Evolutionary conservation across 2,329 filamentous ascomycete genomes (phyloP), one percentile per base, ranked within the genome.

Genomic region (Microascus cirrosus): DNA sequence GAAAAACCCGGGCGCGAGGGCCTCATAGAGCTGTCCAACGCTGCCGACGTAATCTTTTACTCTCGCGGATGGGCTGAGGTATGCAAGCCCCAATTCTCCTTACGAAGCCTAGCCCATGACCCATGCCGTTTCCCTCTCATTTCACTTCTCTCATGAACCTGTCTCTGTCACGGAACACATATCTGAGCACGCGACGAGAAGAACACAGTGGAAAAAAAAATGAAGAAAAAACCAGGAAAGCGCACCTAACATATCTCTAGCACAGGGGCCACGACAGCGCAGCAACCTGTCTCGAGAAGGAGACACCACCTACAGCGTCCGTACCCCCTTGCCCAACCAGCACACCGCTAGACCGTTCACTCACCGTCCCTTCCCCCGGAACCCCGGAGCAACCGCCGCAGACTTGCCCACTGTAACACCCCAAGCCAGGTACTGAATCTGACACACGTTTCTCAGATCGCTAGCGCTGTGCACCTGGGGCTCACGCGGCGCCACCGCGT

Each of bases 41-140:
- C 79, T 63, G 86, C 85, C 25, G 83, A 90, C 65, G 78, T 88
- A 20, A 81, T 90, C n/a, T 89, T 90, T 67, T 90, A 86, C 70
- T 88, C 86, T 13, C 81, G 78, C 64, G 77, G 75, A 55, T 90
- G 87, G 86, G 86, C 86, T 60, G 78, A 85, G 73, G 85, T 86
- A 70, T 22, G 22, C 70, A 22, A 10, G 12, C 32, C 18, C 32
- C 24, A 2, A n/a, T 28, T 50, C 22, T 18, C 39, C 53, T 24
- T 42, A 22, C n/a, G 11, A 20, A 22, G 45, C n/a, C 59, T 51
- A 39, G 58, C 58, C 56, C 15, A 22, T 28, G 32, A 15, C 42
- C 28, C 6, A 20, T 5, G 36, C 25, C 34, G 11, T 50, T 53
- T 50, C 52, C 70, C 64, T 68, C 66, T 69, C 66, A 62, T 59